Evolutionary conservation across 2,329 filamentous ascomycete species (phyloP).

Genomic region (Lachnellula arida): DNA sequence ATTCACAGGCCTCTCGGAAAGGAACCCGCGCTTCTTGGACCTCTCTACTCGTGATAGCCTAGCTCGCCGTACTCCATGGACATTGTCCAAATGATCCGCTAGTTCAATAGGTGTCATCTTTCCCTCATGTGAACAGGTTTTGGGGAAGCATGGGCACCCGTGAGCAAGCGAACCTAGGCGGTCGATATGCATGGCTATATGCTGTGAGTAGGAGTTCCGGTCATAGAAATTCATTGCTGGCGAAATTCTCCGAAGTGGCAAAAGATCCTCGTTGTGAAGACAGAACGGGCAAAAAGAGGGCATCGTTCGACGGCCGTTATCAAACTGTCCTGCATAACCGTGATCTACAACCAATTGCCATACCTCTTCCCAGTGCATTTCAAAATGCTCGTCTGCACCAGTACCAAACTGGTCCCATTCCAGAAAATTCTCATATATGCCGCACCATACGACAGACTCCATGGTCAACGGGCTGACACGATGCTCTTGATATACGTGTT

Average conservation of each 20-base stretch:
- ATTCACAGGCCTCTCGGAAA: no score
- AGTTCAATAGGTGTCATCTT: not conserved
- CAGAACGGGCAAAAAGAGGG: conserved; percentile 3
- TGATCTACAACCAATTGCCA: not conserved
- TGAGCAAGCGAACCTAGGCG: not conserved
- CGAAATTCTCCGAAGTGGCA: not conserved
- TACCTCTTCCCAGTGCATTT: not conserved
- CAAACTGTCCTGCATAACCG: not conserved
- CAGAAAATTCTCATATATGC: not conserved
- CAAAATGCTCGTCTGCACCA: conserved; percentile 1
- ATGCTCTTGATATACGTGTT: not conserved
- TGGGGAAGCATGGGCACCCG: conserved; percentile 1
- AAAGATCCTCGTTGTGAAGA: conserved; percentile 1
- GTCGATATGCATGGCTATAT: not conserved
- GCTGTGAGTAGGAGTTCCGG: not conserved
- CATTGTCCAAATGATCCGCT: not conserved
- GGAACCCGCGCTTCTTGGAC: no score
- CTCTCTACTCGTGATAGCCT: no score
- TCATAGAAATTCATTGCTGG: not conserved
- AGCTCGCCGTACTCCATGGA: not conserved
- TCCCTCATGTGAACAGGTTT: not conserved
- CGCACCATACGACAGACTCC: conserved; percentile 1
- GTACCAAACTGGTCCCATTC: conserved; percentile 2
- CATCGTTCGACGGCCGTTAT: conserved; percentile 2
- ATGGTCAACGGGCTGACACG: not conserved